Percentiles rank a stretch among this genome's conserved stretches.
These are phyloP conservation scores for Wickerhamiella pararugosa DNA, from an alignment of 1,139 yeast genomes.

Conservation along the genomic window DNA sequence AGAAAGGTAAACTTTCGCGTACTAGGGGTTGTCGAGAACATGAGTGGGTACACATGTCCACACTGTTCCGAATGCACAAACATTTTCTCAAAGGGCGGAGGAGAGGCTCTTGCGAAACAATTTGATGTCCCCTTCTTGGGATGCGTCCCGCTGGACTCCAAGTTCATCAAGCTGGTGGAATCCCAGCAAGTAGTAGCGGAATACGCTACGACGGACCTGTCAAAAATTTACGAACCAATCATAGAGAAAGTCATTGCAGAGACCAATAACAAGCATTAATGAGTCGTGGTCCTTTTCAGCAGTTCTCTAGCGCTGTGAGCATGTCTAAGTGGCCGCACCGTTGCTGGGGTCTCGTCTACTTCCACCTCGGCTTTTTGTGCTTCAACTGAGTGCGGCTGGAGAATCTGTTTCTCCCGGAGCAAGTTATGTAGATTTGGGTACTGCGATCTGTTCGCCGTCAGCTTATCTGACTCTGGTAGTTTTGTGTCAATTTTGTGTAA, in stretches of 20 bases:
- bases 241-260: constrained; percentile 5
- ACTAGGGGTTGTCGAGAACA: constrained; percentile 83
- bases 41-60: constrained; percentile 96
- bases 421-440: constrained; percentile 20
- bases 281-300: background rate
- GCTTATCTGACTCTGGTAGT: constrained; percentile 18
- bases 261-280: background rate
- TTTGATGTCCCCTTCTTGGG: constrained; percentile 60
- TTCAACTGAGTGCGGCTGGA: background rate
- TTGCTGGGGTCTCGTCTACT: background rate
- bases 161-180: constrained; percentile 74
- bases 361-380: background rate
- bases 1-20: constrained; percentile 66
- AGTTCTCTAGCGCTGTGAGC: background rate
- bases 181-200: constrained; percentile 14
- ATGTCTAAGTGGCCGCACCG: background rate
- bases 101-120: constrained; percentile 47
- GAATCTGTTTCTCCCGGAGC: background rate
- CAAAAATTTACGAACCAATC: constrained; percentile 11
- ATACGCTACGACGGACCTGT: constrained; percentile 13
- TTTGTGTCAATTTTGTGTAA: constrained; percentile 16
- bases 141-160: constrained; percentile 83
- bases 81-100: constrained; percentile 93
- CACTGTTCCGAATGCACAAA: constrained; percentile 76
- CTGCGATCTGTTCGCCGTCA: constrained; percentile 18